These are phyloP conservation scores for Mrakiaceae sp. DNA, from an alignment of 1,284 basidiomycete genomes.

Conservation along the genomic window DNA sequence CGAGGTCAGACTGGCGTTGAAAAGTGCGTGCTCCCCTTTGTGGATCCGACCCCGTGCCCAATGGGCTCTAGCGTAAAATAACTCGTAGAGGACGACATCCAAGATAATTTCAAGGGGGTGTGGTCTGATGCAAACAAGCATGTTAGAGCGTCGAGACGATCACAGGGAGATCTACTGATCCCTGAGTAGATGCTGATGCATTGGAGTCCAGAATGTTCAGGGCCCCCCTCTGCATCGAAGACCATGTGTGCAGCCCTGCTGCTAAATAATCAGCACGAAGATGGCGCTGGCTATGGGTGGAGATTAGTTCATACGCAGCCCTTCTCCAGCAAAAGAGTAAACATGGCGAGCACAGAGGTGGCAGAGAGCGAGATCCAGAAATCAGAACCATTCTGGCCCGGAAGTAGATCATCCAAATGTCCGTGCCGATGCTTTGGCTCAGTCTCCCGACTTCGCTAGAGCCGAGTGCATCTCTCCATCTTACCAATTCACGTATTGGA, in stretches of 20 bases:
- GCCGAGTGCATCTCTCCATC: too few species aligned
- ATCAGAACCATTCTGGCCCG: conserved; percentile 34
- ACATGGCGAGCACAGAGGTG: conserved; percentile 51
- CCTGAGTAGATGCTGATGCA: conserved; percentile 68
- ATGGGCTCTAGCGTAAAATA: conserved; percentile 50
- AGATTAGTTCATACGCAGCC: too few species aligned
- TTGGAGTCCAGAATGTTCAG: conserved; percentile 47
- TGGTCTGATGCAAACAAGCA: conserved; percentile 20
- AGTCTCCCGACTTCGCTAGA: too few species aligned
- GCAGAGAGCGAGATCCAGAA: conserved; percentile 63
- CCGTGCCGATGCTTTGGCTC: conserved; percentile 45
- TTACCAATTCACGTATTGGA: too few species aligned
- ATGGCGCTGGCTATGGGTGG: too few species aligned
- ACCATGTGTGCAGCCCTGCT: conserved; percentile 48
- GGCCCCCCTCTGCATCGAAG: conserved; percentile 23
- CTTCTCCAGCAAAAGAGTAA: conserved; percentile 50
- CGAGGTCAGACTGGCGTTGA: background rate
- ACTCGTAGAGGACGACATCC: conserved; percentile 28
- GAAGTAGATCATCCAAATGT: conserved; percentile 74
- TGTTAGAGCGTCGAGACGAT: background rate
- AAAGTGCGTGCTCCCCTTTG: conserved; percentile 40
- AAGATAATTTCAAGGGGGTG: conserved; percentile 28
- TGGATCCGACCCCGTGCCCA: conserved; percentile 59
- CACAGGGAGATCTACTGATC: conserved; percentile 19
- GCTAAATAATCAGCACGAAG: too few species aligned